Evolutionary conservation across 768 basidiomycete species (phyloP).

Genomic region (Chlorophyllum brunneum): DNA sequence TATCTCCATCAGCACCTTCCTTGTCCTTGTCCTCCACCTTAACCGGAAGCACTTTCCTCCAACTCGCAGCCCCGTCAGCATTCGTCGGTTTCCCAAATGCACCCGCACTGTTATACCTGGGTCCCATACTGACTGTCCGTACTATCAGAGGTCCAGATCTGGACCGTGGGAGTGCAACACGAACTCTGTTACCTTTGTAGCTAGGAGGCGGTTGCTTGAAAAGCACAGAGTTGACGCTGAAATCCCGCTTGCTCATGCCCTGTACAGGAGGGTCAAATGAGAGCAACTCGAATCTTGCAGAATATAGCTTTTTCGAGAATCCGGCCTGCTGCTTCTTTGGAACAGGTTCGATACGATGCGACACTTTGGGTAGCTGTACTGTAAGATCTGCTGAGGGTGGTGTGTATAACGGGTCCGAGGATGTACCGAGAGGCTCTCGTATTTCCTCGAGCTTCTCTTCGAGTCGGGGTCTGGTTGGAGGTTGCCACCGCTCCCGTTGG

Average conservation of each 20-base stretch:
- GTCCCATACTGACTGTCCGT: constrained; percentile 21
- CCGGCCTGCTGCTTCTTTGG: constrained; percentile 43
- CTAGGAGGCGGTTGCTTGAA: constrained; percentile 40
- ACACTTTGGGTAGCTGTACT: constrained; percentile 47
- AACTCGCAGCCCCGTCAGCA: constrained; percentile 38
- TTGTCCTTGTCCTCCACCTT: constrained; percentile 20
- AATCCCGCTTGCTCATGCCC: constrained; percentile 56
- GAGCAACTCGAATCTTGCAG: constrained; percentile 58
- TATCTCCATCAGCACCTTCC: background rate
- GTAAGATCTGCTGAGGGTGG: constrained; percentile 37
- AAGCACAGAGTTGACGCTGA: constrained; percentile 62
- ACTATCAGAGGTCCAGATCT: constrained; percentile 27
- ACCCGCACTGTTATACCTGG: constrained; percentile 26
- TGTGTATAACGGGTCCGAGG: constrained; percentile 43
- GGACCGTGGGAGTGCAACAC: constrained; percentile 36
- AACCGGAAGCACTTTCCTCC: constrained; percentile 27
- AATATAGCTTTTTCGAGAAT: constrained; percentile 34
- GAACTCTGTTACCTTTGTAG: constrained; percentile 37
- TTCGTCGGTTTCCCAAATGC: constrained; percentile 40
- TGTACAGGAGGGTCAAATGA: constrained; percentile 71
- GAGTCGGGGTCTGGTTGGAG: constrained; percentile 35
- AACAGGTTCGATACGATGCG: constrained; percentile 39
- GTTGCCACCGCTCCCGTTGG: constrained; percentile 50
- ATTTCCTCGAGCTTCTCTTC: constrained; percentile 32
- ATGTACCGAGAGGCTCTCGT: constrained; percentile 45